Evolutionary conservation across 345 rosid species (phyloP), one percentile per base, ranked within the genome.

Genomic region (Hibiscus syriacus): DNA sequence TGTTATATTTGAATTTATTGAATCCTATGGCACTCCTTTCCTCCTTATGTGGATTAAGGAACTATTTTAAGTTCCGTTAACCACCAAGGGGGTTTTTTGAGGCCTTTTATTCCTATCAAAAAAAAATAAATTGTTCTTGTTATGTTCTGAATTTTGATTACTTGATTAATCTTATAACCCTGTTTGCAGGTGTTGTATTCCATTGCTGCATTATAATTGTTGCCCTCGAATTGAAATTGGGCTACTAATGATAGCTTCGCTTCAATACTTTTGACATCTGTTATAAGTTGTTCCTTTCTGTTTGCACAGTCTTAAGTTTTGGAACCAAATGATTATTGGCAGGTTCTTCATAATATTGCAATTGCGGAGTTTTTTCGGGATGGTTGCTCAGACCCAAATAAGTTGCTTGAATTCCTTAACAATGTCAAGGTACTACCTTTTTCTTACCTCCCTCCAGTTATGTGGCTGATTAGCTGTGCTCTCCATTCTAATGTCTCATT

Each of bases 301-400:
- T 57, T 69, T 26, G 30, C 3, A 1, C 34, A 17, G 29, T 66
- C 55, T n/a, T 14, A 49, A 53, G 20, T 26, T 71, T 78, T 77
- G 53, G 50, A 55, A 23, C 73, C 43, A 61, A 64, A 71, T 50
- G 48, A 49, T 68, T 26, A 13, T 67, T 74, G 53, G 39, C 79
- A 94, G 99, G 80, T 94, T 75, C 86, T 85, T 67, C 99, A 94
- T 79, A 91, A 94, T 71, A 91, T 89, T 77, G 93, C 96, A 55
- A 83, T 94, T 64, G 83, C 82, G 11, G 97, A 89, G 67, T 89
- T 76, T 77, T 85, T 84, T 73, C 81, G 81, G 50, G 83, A 88
- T 70, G 89, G 84, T 72, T 91, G 90, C 78, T 81, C 93, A 59
- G 85, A 86, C 66, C 84, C 92, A 22, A 84, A 77, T 83, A 89